Conservation (phyloP, 805 yeast species). For the Dipodascopsis uninucleata region DNA sequence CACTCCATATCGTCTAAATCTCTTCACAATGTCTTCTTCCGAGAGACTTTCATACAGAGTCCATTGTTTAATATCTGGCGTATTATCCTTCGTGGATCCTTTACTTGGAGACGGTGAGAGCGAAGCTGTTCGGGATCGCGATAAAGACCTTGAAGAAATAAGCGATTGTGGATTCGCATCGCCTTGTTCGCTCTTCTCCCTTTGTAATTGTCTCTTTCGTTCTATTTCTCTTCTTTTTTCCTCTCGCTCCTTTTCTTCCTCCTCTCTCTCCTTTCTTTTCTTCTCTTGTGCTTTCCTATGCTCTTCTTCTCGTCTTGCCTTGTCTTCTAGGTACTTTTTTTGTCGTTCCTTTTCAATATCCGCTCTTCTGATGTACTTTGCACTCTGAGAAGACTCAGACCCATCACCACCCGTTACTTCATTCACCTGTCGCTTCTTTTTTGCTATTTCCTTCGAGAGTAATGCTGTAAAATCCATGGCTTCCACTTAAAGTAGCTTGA, state of each 20-base stretch:
- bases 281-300: conserved; percentile 25
- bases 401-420: too few relatives aligned
- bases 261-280: conserved; percentile 36
- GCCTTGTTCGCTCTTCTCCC: neutral
- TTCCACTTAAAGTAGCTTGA: too few relatives aligned
- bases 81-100: neutral
- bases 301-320: conserved; percentile 23
- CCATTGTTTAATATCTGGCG: neutral
- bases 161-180: too few relatives aligned
- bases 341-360: conserved; percentile 25
- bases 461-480: conserved; percentile 49
- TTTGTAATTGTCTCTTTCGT: conserved; percentile 28
- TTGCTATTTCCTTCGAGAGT: conserved; percentile 47
- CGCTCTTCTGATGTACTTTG: conserved; percentile 23
- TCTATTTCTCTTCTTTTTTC: conserved; percentile 26
- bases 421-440: conserved; percentile 39
- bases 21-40: conserved; percentile 33
- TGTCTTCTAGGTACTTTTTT: conserved; percentile 23
- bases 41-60: conserved; percentile 9
- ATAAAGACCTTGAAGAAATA: neutral
- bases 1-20: conserved; percentile 32
- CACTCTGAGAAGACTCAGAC: conserved; percentile 7
- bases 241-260: conserved; percentile 27
- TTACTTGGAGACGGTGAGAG: too few relatives aligned
- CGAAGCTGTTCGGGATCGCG: neutral